phyloP scores from a whole-genome alignment of 257 asterid genomes.

The Gentiana macrophylla region DNA sequence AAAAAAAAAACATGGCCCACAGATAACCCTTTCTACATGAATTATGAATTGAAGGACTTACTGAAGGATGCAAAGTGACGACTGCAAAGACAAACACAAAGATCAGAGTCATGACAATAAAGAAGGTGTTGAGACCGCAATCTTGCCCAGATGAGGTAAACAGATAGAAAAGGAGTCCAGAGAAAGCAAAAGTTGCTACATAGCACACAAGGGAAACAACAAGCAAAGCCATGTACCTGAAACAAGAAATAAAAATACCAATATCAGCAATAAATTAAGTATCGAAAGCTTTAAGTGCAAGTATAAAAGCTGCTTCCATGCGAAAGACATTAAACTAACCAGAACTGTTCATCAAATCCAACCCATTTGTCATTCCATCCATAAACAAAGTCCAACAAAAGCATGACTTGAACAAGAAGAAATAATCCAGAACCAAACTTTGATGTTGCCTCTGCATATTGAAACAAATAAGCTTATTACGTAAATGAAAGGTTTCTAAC shows the following conservation, averaged over 20 bases:
- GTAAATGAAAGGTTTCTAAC: not conserved
- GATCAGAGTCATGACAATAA: conserved; percentile 62
- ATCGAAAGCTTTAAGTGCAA: conserved; percentile 3
- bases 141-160: conserved; percentile 87
- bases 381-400: conserved; percentile 81
- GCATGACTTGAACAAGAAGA: conserved; percentile 93
- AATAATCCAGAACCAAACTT: conserved; percentile 91
- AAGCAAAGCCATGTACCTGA: conserved; percentile 82
- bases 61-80: conserved; percentile 78
- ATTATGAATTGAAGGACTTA: conserved; percentile 26
- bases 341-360: conserved; percentile 84
- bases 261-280: not conserved
- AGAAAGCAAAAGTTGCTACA: conserved; percentile 58
- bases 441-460: conserved; percentile 67
- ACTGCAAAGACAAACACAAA: conserved; percentile 59
- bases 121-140: conserved; percentile 88
- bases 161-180: conserved; percentile 77
- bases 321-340: conserved; percentile 32
- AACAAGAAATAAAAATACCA: conserved; percentile 3
- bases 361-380: conserved; percentile 98
- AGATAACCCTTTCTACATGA: too few species aligned
- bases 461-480: conserved; percentile 13
- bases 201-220: conserved; percentile 82
- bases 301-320: not conserved
- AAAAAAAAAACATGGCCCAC: too few species aligned